Evolutionary conservation across 164 flowering plant species (phyloP).

Genomic region (Magnolia kwangsiensis): DNA sequence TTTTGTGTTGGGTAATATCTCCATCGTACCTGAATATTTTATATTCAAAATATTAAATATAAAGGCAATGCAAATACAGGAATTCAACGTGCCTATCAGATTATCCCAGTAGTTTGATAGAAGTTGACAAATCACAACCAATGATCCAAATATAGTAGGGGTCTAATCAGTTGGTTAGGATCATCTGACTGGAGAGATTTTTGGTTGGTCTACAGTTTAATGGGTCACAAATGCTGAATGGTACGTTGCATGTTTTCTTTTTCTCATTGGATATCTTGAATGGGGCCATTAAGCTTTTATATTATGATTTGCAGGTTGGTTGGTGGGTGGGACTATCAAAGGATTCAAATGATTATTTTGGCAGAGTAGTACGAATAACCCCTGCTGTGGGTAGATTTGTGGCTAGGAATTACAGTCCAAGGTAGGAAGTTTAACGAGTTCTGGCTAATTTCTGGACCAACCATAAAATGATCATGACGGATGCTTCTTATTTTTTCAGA

Average conservation of each 20-base stretch:
- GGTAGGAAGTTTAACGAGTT: conserved; percentile 37
- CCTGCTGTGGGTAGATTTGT: conserved; percentile 89
- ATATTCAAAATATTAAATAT: too few species aligned
- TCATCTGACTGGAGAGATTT: too few species aligned
- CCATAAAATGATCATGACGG: conserved; percentile 5
- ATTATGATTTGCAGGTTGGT: conserved; percentile 57
- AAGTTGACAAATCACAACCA: too few species aligned
- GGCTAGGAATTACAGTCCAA: conserved; percentile 82
- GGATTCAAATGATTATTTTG: conserved; percentile 83
- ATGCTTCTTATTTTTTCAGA: conserved; percentile 41
- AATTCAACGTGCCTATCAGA: too few species aligned
- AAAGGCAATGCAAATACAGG: too few species aligned
- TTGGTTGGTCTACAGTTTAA: too few species aligned
- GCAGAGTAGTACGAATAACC: conserved; percentile 67
- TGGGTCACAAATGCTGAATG: neutral
- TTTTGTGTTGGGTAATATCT: too few species aligned
- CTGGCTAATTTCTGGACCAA: conserved; percentile 3
- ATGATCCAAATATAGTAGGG: too few species aligned
- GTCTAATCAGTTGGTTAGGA: too few species aligned
- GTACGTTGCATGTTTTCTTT: neutral
- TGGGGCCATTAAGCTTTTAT: neutral
- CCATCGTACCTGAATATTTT: too few species aligned
- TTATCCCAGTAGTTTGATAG: too few species aligned
- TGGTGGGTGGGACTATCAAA: conserved; percentile 95
- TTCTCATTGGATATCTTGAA: neutral